Evolutionary conservation across 2,329 filamentous ascomycete genomes (phyloP).

Genomic region (Calonectria naviculata): DNA sequence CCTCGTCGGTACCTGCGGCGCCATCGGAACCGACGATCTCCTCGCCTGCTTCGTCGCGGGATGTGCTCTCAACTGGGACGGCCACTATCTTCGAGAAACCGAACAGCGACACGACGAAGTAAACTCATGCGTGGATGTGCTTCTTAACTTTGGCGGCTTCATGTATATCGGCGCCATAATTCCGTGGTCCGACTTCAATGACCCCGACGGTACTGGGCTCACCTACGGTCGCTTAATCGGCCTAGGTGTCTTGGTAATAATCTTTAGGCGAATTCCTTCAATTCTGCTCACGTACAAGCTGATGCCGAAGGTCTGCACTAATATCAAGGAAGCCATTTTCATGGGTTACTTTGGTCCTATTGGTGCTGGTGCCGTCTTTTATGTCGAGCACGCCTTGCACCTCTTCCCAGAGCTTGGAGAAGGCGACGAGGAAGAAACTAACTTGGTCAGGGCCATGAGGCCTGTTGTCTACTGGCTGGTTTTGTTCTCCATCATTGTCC

Average conservation of each 20-base stretch:
- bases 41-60: slow-evolving; percentile 71
- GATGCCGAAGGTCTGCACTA: slow-evolving; percentile 60
- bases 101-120: slow-evolving; percentile 68
- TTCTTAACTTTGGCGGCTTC: slow-evolving; percentile 70
- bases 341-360: slow-evolving; percentile 81
- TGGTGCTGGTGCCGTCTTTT: slow-evolving; percentile 81
- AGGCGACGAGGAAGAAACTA: slow-evolving; percentile 47
- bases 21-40: slow-evolving; percentile 68
- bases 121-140: slow-evolving; percentile 65
- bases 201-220: slow-evolving; percentile 62
- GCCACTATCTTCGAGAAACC: slow-evolving; percentile 64
- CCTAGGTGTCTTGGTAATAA: slow-evolving; percentile 61
- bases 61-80: slow-evolving; percentile 71
- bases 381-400: slow-evolving; percentile 63
- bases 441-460: slow-evolving; percentile 49
- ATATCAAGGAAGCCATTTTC: slow-evolving; percentile 68
- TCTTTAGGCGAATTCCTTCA: slow-evolving; percentile 66
- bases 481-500: slow-evolving; percentile 35
- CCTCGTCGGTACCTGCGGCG: slow-evolving; percentile 66
- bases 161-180: slow-evolving; percentile 67
- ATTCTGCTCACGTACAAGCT: slow-evolving; percentile 64
- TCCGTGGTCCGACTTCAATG: slow-evolving; percentile 65
- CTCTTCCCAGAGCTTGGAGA: slow-evolving; percentile 51
- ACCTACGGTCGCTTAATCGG: slow-evolving; percentile 60
- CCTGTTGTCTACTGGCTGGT: slow-evolving; percentile 55